These are phyloP conservation scores for Boletus sp. DNA, from an alignment of 768 basidiomycete genomes.

Conservation along the genomic window DNA sequence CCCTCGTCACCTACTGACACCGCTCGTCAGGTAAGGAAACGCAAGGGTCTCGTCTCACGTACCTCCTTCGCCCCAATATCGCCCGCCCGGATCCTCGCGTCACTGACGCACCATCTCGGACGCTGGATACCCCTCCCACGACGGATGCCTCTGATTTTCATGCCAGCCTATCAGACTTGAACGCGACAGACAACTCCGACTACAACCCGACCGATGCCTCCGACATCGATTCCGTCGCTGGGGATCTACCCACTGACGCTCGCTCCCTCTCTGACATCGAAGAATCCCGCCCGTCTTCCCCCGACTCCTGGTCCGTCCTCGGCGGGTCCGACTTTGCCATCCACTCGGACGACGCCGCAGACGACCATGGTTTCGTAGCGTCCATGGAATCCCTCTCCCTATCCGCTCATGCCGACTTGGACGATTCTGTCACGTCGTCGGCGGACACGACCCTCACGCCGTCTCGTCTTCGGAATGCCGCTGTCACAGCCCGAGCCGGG, in stretches of 20 bases:
- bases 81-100: conserved; percentile 51
- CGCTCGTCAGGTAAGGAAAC: conserved; percentile 40
- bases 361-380: conserved; percentile 33
- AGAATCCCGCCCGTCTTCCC: conserved; percentile 28
- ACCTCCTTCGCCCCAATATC: conserved; percentile 77
- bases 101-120: conserved; percentile 24
- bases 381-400: conserved; percentile 37
- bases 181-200: conserved; percentile 21
- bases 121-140: conserved; percentile 68
- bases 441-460: conserved; percentile 7
- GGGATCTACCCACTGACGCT: conserved; percentile 5
- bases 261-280: conserved; percentile 27
- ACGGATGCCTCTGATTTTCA: conserved; percentile 64
- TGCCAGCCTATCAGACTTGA: conserved; percentile 37
- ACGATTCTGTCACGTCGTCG: conserved; percentile 11
- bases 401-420: conserved; percentile 23
- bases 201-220: conserved; percentile 13
- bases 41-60: conserved; percentile 62
- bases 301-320: conserved; percentile 40
- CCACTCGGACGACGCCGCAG: conserved; percentile 27
- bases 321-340: conserved; percentile 32
- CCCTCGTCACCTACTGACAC: background rate
- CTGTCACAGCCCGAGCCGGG: no score
- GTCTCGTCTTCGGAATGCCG: background rate
- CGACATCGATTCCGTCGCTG: conserved; percentile 25